A percentile compares a stretch with the other conserved stretches of the same genome.
Evolutionary conservation across 2,329 filamentous ascomycete genomes (phyloP).

Genomic region (Xylaria sp.): DNA sequence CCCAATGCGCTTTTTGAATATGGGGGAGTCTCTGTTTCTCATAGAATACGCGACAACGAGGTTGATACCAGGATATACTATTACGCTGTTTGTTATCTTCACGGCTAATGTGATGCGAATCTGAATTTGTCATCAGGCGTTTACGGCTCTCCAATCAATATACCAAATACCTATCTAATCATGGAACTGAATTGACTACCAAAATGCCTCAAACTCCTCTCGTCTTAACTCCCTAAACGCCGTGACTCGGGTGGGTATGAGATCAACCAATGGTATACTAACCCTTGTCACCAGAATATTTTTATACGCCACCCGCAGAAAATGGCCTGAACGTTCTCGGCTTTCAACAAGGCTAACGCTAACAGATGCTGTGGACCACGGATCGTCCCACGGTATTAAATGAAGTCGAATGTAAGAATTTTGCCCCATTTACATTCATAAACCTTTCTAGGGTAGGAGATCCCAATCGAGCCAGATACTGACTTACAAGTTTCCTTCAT

Average conservation of each 20-base stretch:
- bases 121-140: slow-evolving; percentile 6
- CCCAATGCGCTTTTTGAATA: neutral
- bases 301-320: neutral
- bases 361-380: neutral
- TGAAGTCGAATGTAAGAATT: neutral
- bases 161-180: neutral
- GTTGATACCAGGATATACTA: slow-evolving; percentile 7
- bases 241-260: neutral
- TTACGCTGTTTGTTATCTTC: slow-evolving; percentile 12
- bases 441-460: neutral
- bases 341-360: neutral
- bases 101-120: slow-evolving; percentile 11
- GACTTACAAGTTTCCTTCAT: too few relatives aligned
- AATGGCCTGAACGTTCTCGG: neutral
- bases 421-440: neutral
- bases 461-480: neutral
- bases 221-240: slow-evolving; percentile 1
- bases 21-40: neutral
- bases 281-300: neutral
- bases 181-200: neutral
- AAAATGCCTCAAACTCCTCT: neutral
- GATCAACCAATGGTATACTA: neutral
- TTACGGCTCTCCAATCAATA: neutral
- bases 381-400: neutral
- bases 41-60: neutral